Evolutionary conservation across 768 basidiomycete species (phyloP).

Genomic region (Trametes sanguinea): DNA sequence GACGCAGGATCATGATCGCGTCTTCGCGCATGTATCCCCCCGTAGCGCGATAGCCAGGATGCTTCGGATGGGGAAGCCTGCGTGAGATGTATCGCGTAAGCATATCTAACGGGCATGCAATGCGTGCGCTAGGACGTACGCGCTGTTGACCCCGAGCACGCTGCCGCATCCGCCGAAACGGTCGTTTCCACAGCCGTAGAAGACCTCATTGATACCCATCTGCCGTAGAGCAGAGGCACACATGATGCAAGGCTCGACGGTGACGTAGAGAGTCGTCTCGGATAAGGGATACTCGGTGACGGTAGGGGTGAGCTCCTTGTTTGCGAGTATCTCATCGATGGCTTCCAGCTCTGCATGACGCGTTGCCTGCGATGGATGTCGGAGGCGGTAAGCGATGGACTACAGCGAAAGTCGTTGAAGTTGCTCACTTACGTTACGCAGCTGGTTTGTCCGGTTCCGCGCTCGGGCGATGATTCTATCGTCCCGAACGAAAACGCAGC

Average conservation of each 20-base stretch:
- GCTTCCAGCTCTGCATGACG: slow-evolving; percentile 98
- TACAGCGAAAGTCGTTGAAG: background rate
- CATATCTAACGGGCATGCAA: background rate
- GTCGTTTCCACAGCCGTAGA: slow-evolving; percentile 93
- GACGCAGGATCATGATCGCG: slow-evolving; percentile 59
- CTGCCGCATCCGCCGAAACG: slow-evolving; percentile 97
- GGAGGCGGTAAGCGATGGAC: background rate
- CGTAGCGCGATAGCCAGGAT: slow-evolving; percentile 71
- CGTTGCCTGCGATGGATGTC: slow-evolving; percentile 79
- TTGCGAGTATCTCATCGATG: slow-evolving; percentile 81
- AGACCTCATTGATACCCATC: slow-evolving; percentile 86
- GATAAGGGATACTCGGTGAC: slow-evolving; percentile 62
- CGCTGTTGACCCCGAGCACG: slow-evolving; percentile 82
- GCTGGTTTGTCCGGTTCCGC: slow-evolving; percentile 92
- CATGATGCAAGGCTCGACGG: slow-evolving; percentile 99
- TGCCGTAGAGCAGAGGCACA: slow-evolving; percentile 95
- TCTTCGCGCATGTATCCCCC: slow-evolving; percentile 54
- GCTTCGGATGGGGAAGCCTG: slow-evolving; percentile 72
- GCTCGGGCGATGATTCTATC: slow-evolving; percentile 79
- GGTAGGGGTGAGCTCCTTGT: slow-evolving; percentile 56
- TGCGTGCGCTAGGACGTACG: slow-evolving; percentile 43
- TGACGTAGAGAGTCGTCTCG: slow-evolving; percentile 89
- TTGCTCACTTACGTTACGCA: slow-evolving; percentile 84
- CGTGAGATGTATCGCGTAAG: background rate
- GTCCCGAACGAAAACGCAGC: slow-evolving; percentile 90